phyloP scores from a whole-genome alignment of 352 stramenopile species.

The Globisporangium polare region DNA sequence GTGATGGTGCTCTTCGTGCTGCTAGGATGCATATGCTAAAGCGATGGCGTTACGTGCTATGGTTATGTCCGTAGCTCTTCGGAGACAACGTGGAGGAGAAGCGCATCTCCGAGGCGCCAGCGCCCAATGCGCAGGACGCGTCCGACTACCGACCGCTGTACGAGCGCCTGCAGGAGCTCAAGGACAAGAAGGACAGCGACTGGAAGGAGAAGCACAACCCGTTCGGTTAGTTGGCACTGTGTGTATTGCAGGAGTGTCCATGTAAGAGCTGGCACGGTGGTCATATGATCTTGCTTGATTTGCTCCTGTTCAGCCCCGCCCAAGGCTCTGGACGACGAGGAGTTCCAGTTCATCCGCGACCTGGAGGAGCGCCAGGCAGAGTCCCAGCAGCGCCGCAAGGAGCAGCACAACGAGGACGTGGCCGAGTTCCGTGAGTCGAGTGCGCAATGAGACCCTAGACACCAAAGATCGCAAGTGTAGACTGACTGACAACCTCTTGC shows the following conservation, averaged over 20 bases:
- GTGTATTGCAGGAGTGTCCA: background rate
- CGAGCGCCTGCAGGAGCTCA: conserved; percentile 75
- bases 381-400: conserved; percentile 41
- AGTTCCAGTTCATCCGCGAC: conserved; percentile 78
- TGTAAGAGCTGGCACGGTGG: background rate
- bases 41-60: background rate
- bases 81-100: conserved; percentile 84
- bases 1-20: too few relatives aligned
- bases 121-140: conserved; percentile 30
- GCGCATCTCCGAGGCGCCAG: conserved; percentile 66
- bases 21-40: background rate
- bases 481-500: background rate
- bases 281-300: background rate
- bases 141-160: conserved; percentile 71
- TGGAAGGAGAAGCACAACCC: conserved; percentile 90
- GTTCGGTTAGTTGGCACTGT: conserved; percentile 51
- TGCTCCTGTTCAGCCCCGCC: conserved; percentile 45
- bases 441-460: background rate
- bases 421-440: conserved; percentile 58
- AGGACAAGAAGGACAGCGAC: conserved; percentile 77
- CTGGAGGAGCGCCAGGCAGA: conserved; percentile 57
- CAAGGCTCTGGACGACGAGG: conserved; percentile 84
- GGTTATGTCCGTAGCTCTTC: conserved; percentile 53
- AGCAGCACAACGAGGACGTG: conserved; percentile 72
- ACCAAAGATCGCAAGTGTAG: background rate